These are phyloP conservation scores for Apiospora malaysiana DNA, from an alignment of 2,329 filamentous ascomycete species.

Conservation along the genomic window DNA sequence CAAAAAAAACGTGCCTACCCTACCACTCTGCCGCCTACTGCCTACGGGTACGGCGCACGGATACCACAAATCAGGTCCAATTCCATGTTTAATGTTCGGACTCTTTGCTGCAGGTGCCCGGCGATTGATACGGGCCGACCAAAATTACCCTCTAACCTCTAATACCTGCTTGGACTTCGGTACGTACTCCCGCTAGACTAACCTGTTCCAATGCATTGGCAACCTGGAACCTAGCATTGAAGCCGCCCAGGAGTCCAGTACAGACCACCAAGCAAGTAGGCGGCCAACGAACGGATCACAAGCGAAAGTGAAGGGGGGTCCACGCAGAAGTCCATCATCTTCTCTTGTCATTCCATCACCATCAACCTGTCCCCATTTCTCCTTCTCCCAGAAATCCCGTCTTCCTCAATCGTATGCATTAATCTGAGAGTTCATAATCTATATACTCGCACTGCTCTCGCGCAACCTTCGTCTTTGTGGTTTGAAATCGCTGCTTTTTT, in stretches of 20 bases:
- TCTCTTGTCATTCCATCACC: slow-evolving; percentile 6
- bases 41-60: background rate
- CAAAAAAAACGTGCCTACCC: background rate
- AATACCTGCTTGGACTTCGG: background rate
- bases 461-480: background rate
- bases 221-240: no score
- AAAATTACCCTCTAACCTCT: background rate
- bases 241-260: no score
- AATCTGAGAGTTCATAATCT: background rate
- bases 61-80: background rate
- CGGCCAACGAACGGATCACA: background rate
- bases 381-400: background rate
- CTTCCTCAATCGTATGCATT: background rate
- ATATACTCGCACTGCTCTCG: background rate
- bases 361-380: slow-evolving; percentile 3
- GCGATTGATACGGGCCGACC: background rate
- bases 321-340: background rate
- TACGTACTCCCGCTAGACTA: background rate
- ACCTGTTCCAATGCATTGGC: background rate
- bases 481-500: background rate
- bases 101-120: background rate
- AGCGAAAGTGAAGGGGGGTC: background rate
- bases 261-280: background rate
- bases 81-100: background rate
- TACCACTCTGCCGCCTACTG: background rate